Conservation (phyloP, 106 monocot species). For the Iris macrosiphon region DNA sequence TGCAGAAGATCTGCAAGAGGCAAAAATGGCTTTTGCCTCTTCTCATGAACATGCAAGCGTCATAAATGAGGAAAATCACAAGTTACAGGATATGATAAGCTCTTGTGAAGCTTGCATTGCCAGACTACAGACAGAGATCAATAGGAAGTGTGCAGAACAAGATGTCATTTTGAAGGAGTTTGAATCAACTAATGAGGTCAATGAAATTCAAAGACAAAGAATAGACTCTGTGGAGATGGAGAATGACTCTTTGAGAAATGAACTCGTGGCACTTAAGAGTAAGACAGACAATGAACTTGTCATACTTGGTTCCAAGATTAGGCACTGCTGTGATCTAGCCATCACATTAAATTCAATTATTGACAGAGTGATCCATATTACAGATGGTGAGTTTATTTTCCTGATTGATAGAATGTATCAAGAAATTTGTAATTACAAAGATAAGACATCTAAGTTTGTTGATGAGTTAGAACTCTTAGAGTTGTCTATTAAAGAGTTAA, state of each 20-base stretch:
- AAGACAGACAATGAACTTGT: constrained; percentile 13
- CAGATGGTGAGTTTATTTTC: constrained; percentile 7
- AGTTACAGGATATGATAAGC: constrained; percentile 13
- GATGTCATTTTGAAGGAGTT: constrained; percentile 20
- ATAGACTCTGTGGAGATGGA: constrained; percentile 13
- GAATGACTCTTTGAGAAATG: constrained; percentile 29
- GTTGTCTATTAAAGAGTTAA: constrained; percentile 16
- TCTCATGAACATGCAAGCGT: background rate
- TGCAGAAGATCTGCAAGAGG: constrained; percentile 15
- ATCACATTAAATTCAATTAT: background rate
- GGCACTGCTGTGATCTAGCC: constrained; percentile 8
- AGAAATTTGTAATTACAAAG: constrained; percentile 26
- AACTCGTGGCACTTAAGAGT: constrained; percentile 9
- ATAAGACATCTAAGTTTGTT: constrained; percentile 25
- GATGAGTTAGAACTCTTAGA: constrained; percentile 40
- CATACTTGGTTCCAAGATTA: constrained; percentile 2
- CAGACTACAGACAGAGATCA: constrained; percentile 19
- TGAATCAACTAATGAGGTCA: constrained; percentile 13
- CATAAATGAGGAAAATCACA: constrained; percentile 18
- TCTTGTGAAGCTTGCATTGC: constrained; percentile 20
- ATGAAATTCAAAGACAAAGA: constrained; percentile 3
- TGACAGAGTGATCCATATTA: constrained; percentile 12
- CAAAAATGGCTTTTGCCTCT: constrained; percentile 11
- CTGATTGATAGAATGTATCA: constrained; percentile 21
- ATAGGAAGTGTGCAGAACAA: constrained; percentile 25